Base-by-base conservation (phyloP, 305 asterid genomes). In the Plantago coronopus region DNA sequence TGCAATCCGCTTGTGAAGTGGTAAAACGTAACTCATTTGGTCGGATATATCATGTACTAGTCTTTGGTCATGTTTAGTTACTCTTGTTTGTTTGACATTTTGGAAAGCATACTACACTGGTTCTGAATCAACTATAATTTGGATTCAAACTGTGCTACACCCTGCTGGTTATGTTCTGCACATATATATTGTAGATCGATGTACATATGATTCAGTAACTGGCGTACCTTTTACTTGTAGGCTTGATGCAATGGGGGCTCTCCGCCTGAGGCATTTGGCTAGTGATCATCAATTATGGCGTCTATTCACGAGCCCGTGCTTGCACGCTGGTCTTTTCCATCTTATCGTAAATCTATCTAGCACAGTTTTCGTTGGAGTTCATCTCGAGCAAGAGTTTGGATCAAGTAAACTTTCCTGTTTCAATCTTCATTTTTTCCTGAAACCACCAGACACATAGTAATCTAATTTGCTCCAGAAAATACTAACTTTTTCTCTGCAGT, bases 341-440 rank as follows among this genome's bases (percentile, higher is more conserved):
- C 80, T 89, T 54, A 63, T 87, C 70, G 59, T 85, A 69, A 83
- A 75, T 64, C 80, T 89, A 72, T 72, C 81, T 23, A 63, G 90
- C 66, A 68, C 85, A 34, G 46, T 83, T 61, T 87, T 83, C 61
- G 87, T 89, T 59, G 95, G 97, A 61, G 49, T 89, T 79, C 93
- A 85, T 73, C 54, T 90, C 71, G 97, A 85, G 81, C 96, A 87
- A 70, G 97, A 90, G 79, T 90, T 87, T 70, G 96, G 96, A 62
- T 67, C 97, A 69, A 46, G 97, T 85, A 80, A 68, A 19, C 42
- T 47, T 72, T 48, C 43, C 29, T n/a, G n/a, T 25, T 54, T 27
- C 55, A 58, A 13, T 8, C 43, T 20, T 17, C 42, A n/a, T 12
- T 21, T 3, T 43, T 16, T 14, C 17, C 25, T 7, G 10, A 4